Base-by-base conservation (phyloP, 2,329 filamentous ascomycete genomes). In the Fusarium drepaniforme region DNA sequence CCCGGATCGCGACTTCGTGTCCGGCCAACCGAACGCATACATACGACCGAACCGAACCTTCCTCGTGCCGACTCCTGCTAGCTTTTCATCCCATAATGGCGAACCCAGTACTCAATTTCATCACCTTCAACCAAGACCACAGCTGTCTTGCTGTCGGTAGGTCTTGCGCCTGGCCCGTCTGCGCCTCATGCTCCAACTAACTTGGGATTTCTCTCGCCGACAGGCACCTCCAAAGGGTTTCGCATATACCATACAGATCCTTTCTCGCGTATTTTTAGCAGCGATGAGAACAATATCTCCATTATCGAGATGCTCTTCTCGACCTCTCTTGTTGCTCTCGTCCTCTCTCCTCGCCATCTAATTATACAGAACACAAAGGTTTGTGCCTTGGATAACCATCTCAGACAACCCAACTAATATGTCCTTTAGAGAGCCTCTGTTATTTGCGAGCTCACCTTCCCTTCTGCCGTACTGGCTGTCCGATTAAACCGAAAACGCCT, bases 271-370 rank as follows among this genome's bases (percentile, higher is more conserved):
- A 95, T 96, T 81, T 98, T 97, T 84, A 96, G 96, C 82, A 97
- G 94, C 80, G 94, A 96, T 82, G 95, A 98, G 81, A 95, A 94
- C 70, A 97, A 98, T 83, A 96, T 99, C 65, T 94, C 95, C 57
- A 95, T 98, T 75, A 93, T 98, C 80, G 97, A 99, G 86, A 98
- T 98, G 96, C 91, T 99, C 75, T 99, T 99, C 85, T 98, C 96
- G 37, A 98, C 97, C 37, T 98, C 97, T 3, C 90, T 99, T 40
- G 96, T 99, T 67, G 97, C 97, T 64, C 89, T 98, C 65, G 96
- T 98, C 73, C 88, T 98, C 49, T 98, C 97, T 23, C 97, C 97
- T 7, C 90, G 97, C 66, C 93, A 97, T 70, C 88, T 99, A 65
- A 94, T 97, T 77, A 98, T 99, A 80, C 96, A 97, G 80, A 99